A percentile compares a stretch with the other conserved stretches of the same genome.
These are phyloP conservation scores for Parascedosporium putredinis DNA, from an alignment of 2,329 filamentous ascomycete species.

Conservation along the genomic window DNA sequence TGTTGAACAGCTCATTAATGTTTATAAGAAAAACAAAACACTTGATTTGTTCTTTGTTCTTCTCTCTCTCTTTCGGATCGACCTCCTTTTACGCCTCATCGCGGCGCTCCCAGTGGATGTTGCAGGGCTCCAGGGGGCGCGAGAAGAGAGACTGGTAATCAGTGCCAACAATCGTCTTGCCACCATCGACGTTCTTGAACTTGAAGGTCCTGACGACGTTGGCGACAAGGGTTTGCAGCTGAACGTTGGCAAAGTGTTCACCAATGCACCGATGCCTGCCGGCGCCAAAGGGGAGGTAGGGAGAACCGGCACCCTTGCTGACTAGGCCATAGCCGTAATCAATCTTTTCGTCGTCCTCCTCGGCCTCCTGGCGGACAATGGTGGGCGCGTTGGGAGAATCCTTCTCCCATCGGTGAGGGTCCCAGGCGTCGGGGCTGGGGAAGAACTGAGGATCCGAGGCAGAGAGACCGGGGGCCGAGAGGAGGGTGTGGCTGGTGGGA, in stretches of 20 bases:
- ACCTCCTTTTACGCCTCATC: constrained; percentile 25
- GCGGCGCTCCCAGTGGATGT: constrained; percentile 66
- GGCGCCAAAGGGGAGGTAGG: constrained; percentile 89
- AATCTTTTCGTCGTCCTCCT: constrained; percentile 63
- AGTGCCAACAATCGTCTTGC: constrained; percentile 55
- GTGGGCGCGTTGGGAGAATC: constrained; percentile 45
- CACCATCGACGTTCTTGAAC: constrained; percentile 65
- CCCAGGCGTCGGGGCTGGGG: constrained; percentile 72
- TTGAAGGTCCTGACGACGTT: constrained; percentile 70
- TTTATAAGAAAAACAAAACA: too few species aligned
- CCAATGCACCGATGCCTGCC: constrained; percentile 91
- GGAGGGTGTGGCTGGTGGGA: constrained; percentile 68
- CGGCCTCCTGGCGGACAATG: constrained; percentile 32
- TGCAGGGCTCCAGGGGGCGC: constrained; percentile 58
- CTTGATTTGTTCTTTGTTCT: too few species aligned
- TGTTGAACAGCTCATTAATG: constrained; percentile 9
- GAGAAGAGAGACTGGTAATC: constrained; percentile 65
- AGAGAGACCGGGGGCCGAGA: constrained; percentile 77
- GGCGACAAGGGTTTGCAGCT: constrained; percentile 76
- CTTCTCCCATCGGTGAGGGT: constrained; percentile 82
- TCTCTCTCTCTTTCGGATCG: too few species aligned
- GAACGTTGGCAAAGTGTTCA: constrained; percentile 91
- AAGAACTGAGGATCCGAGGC: constrained; percentile 65
- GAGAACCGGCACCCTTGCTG: constrained; percentile 79
- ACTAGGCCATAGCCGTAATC: constrained; percentile 93